These are phyloP conservation scores for Skeletonema menzelii DNA, from an alignment of 108 stramenopile genomes.

Conservation along the genomic window DNA sequence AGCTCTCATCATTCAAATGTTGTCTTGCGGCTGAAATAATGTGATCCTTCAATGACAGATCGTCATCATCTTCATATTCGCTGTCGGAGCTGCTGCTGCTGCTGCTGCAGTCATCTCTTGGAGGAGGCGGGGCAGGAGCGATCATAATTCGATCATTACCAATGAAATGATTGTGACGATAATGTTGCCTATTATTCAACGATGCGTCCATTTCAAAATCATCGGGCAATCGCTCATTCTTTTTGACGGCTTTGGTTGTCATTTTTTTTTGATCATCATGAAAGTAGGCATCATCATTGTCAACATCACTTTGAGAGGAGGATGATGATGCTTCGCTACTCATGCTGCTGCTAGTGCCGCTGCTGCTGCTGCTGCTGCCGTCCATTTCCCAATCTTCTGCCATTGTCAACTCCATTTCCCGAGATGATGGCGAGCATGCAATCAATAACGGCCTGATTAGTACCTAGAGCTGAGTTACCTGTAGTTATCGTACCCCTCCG, in stretches of 20 bases:
- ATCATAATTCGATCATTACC: background rate
- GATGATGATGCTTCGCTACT: background rate
- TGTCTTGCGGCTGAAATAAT: background rate
- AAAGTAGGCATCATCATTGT: too few relatives aligned
- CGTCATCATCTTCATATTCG: background rate
- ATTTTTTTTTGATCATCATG: too few relatives aligned
- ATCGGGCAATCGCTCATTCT: too few relatives aligned
- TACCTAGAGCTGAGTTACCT: too few relatives aligned
- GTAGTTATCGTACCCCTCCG: too few relatives aligned
- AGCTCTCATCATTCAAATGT: conserved; percentile 2
- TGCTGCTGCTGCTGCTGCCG: background rate
- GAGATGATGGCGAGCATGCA: too few relatives aligned
- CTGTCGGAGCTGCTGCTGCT: background rate
- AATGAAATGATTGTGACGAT: background rate
- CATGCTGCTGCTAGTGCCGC: background rate
- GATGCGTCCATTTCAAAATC: too few relatives aligned
- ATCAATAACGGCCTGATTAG: too few relatives aligned
- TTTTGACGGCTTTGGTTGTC: too few relatives aligned
- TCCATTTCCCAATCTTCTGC: background rate
- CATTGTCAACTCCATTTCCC: too few relatives aligned
- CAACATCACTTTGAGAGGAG: background rate
- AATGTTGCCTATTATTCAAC: background rate
- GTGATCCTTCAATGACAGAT: background rate
- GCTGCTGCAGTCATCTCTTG: background rate
- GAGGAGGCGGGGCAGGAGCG: background rate